phyloP scores from a whole-genome alignment of 371 early-diverging fungal species.

The Encephalitozoon romaleae region DNA sequence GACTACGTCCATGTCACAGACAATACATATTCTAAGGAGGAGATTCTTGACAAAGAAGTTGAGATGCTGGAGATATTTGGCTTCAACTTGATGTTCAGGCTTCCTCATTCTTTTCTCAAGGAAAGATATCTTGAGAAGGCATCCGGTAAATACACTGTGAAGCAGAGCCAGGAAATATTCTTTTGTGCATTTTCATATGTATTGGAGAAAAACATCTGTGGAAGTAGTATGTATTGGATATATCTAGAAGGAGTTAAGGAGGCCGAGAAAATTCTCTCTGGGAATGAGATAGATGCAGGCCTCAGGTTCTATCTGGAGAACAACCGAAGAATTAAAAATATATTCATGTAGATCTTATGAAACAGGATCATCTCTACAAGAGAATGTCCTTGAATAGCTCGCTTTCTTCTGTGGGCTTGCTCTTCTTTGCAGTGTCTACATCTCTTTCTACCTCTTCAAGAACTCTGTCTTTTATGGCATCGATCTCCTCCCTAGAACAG shows the following conservation, averaged over 20 bases:
- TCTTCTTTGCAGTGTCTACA: neutral
- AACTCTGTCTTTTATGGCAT: neutral
- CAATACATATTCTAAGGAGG: constrained; percentile 27
- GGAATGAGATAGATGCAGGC: neutral
- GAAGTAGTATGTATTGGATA: constrained; percentile 6
- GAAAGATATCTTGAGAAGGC: constrained; percentile 8
- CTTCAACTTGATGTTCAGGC: constrained; percentile 2
- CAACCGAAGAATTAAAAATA: constrained; percentile 7
- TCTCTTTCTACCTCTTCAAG: neutral
- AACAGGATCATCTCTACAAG: neutral
- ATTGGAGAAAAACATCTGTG: constrained; percentile 18
- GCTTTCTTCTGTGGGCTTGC: neutral
- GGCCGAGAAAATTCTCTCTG: constrained; percentile 2
- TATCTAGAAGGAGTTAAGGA: constrained; percentile 24
- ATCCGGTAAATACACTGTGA: neutral
- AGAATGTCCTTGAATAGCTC: neutral
- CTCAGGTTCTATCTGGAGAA: constrained; percentile 26
- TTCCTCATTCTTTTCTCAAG: constrained; percentile 13
- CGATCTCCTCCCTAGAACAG: neutral
- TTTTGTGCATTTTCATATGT: constrained; percentile 32
- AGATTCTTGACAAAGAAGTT: constrained; percentile 53
- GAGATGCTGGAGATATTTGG: constrained; percentile 42
- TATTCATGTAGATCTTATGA: constrained; percentile 6
- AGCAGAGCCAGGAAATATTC: constrained; percentile 9
- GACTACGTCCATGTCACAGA: constrained; percentile 55